Conservation (phyloP, 208 protist species). For the Acanthamoeba healyi region DNA sequence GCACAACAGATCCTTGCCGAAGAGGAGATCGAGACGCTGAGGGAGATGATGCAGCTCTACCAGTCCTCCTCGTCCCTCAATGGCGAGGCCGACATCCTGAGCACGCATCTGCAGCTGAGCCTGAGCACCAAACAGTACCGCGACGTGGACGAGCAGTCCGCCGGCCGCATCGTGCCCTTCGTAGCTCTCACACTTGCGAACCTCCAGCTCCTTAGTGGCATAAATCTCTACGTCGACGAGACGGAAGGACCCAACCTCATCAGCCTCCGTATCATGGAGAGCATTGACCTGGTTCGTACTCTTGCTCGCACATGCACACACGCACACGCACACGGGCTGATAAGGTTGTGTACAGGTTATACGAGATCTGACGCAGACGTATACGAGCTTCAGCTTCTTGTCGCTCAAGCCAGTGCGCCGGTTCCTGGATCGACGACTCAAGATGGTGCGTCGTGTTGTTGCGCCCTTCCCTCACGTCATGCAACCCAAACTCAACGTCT, state of each 20-base stretch:
- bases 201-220: background rate
- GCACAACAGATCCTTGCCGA: background rate
- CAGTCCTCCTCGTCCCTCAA: background rate
- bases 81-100: conserved; percentile 17
- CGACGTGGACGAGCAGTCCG: background rate
- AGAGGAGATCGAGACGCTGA: background rate
- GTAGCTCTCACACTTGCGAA: background rate
- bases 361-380: background rate
- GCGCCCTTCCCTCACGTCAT: too few relatives aligned
- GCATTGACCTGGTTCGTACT: background rate
- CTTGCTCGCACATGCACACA: background rate
- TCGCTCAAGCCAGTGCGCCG: background rate
- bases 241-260: background rate
- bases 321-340: too few relatives aligned
- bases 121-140: conserved; percentile 43
- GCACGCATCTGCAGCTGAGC: conserved; percentile 17
- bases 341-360: too few relatives aligned
- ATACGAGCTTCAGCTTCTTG: background rate
- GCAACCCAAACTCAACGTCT: too few relatives aligned
- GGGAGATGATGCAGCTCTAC: conserved; percentile 3
- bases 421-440: background rate
- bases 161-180: background rate
- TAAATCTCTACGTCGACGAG: conserved; percentile 16
- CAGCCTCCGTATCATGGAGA: background rate
- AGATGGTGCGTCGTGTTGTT: background rate